phyloP scores from a whole-genome alignment of 495 filamentous ascomycete species.

The Apiosordaria backusii region DNA sequence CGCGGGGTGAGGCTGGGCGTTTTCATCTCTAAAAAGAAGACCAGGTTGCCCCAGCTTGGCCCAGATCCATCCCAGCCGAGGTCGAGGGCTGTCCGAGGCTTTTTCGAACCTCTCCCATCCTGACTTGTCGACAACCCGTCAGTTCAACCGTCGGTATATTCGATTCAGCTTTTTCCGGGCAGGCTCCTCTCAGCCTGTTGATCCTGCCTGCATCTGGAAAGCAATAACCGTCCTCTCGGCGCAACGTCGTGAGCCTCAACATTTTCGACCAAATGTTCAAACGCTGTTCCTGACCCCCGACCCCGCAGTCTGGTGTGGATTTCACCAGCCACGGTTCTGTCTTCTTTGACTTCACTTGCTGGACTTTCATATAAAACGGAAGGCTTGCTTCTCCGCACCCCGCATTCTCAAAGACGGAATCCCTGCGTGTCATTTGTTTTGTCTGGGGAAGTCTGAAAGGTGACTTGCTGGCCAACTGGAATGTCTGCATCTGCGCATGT shows the following conservation, averaged over 20 bases:
- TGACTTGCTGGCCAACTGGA: too few relatives aligned
- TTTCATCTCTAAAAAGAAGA: background rate
- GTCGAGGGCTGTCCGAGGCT: slow-evolving; percentile 7
- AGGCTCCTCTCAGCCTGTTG: too few relatives aligned
- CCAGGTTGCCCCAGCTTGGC: background rate
- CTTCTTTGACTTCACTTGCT: background rate
- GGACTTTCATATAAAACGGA: background rate
- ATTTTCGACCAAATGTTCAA: background rate
- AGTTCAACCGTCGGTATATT: background rate
- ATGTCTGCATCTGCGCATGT: slow-evolving; percentile 5
- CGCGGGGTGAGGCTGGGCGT: slow-evolving; percentile 14
- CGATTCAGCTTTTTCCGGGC: background rate
- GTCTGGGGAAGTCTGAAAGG: slow-evolving; percentile 1
- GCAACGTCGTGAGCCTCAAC: background rate
- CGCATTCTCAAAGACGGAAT: slow-evolving; percentile 1
- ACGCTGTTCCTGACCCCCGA: background rate
- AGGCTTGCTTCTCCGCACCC: slow-evolving; percentile 10
- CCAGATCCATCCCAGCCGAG: slow-evolving; percentile 8
- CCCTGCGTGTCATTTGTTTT: slow-evolving; percentile 9
- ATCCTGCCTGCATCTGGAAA: background rate
- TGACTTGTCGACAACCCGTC: background rate
- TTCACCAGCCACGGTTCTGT: background rate
- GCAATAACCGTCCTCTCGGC: background rate
- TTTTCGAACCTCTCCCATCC: background rate
- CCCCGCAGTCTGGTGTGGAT: background rate